Base-by-base conservation (phyloP, 2,329 filamentous ascomycete genomes). In the Diaporthe sp. region DNA sequence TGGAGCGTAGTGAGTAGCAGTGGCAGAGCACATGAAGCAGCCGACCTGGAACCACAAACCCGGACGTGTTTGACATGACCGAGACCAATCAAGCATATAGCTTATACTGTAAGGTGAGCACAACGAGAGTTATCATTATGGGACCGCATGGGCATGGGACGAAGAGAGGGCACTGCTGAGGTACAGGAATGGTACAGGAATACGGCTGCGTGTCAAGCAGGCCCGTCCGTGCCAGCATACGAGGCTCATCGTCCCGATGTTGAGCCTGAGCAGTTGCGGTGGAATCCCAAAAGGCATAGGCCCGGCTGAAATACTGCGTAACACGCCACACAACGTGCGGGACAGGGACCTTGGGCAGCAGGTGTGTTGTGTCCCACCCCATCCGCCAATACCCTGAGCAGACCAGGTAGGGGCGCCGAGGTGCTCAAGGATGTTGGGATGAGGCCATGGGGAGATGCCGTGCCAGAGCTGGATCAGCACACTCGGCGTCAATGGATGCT, bases 241-340 rank as follows among this genome's bases (percentile, higher is more conserved):
- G 31, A 42, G 58, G 34, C 44, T 57, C 39, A 34, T 28, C 58
- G 8, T 46, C n/a, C 53, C n/a, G 28, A 44, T 44, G 37, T 65
- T 46, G 58, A 73, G 46, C 25, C 58, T 13, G n/a, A 17, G 58
- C 49, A 44, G 58, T 28, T 15, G 58, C 58, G 55, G 37, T 46
- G 25, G 49, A 62, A 4, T 28, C 13, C 34, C 25, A 55, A 15
- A 17, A 34, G 46, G 71, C 58, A 73, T 34, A 60, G 37, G 58
- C 19, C 71, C 46, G 58, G 25, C 34, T 55, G 58, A 42, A 42
- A 46, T 42, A 65, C 49, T 65, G 58, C 58, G 58, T 65, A 65
- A 65, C 71, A 73, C 58, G 71, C 71, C 58, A 73, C 58, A 53
- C 49, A 62, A 65, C 46, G 39, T 49, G 71, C 65, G 51, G 65